Conservation (phyloP, 1,284 basidiomycete genomes). For the Cutaneotrichosporon dermatis region DNA sequence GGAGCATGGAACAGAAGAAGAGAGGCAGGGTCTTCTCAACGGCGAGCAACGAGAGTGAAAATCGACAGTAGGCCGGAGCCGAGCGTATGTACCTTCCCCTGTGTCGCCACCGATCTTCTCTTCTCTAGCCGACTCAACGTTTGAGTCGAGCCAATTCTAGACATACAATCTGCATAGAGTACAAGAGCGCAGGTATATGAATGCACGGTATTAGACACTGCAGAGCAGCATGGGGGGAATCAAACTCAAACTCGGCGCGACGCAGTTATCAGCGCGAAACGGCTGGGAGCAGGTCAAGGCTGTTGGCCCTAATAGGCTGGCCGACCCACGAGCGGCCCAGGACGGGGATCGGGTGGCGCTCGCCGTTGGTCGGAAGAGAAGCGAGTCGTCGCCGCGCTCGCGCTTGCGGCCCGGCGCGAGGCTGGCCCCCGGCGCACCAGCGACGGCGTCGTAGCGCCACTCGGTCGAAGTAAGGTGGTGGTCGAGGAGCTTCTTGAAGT, state of each 20-base stretch:
- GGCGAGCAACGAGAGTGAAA: not conserved
- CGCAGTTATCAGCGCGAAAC: too few relatives aligned
- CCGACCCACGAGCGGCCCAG: conserved; percentile 18
- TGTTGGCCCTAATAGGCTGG: not conserved
- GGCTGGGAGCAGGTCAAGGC: too few relatives aligned
- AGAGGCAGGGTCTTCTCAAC: conserved; percentile 13
- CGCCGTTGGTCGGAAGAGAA: not conserved
- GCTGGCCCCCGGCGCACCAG: too few relatives aligned
- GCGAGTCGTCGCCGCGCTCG: not conserved
- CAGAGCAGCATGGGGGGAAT: too few relatives aligned
- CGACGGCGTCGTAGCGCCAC: conserved; percentile 33
- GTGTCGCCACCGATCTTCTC: too few relatives aligned
- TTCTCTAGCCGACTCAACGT: too few relatives aligned
- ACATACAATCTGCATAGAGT: not conserved
- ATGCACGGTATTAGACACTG: not conserved
- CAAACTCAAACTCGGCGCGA: too few relatives aligned
- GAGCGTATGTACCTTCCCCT: too few relatives aligned
- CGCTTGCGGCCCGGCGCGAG: not conserved
- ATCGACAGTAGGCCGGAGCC: too few relatives aligned
- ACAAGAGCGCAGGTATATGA: not conserved
- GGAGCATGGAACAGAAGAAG: conserved; percentile 15
- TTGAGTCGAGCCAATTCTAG: too few relatives aligned
- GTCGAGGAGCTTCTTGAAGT: conserved; percentile 34
- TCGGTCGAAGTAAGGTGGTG: conserved; percentile 35
- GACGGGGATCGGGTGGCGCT: conserved; percentile 27